Evolutionary conservation across 108 stramenopile species (phyloP), one percentile per base, ranked within the genome.

Genomic region (Pseudonitzschia multiseries): DNA sequence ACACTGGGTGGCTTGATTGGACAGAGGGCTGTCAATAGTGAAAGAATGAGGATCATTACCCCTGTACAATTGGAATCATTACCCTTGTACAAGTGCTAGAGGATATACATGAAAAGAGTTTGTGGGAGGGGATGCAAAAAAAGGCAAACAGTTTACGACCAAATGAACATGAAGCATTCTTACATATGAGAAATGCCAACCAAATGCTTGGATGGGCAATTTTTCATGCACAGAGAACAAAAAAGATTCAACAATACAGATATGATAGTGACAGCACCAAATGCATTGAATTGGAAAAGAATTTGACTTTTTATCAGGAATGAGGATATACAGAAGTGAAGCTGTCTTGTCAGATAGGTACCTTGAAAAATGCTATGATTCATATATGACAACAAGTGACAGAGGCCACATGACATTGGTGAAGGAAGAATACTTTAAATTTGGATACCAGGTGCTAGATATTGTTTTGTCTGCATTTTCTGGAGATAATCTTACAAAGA

Each of bases 321-420:
- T 53, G 52, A 53, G 52, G 8, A 53, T 53, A 8, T 53, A 53
- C 52, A 53, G 8, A 22, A 53, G 52, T 53, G 52, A 53, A 53
- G 52, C 52, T 6, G 52, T 8, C 8, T 8, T 53, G 22, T 22
- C 21, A 4, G 52, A 53, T 22, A n/a, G 3, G 2, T 53, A 53
- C 22, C 22, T 53, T n/a, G 8, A 53, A 53, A 53, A 53, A 4
- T 53, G 8, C 22, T 53, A 53, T 22, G 21, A 53, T 53, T n/a
- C 20, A n/a, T 22, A 4, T 4, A 53, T 8, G 8, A 53, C 5
- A 8, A 53, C 52, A 6, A 22, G 4, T 2, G 52, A 53, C 22
- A 53, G 52, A 53, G 52, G 52, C 2, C 52, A 53, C 8, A 3
- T 53, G 8, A 53, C 52, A 6, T 12, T 53, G 0, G 12, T 53